Base-by-base conservation (phyloP, 2,329 filamentous ascomycete species). In the Colletotrichum sp. region DNA sequence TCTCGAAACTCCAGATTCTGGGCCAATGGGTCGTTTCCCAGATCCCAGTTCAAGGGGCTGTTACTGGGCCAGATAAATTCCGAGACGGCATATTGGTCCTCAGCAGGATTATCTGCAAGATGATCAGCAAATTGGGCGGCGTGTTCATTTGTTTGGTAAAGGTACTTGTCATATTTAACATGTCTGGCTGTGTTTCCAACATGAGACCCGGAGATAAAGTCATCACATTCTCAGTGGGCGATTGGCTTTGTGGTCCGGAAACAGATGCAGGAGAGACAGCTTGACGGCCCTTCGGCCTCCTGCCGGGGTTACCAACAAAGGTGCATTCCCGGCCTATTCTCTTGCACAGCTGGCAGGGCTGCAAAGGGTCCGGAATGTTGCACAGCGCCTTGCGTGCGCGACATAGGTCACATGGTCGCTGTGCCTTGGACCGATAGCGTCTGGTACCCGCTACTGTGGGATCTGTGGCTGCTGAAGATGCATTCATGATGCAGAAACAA, bases 351-450 rank as follows among this genome's bases (percentile, higher is more conserved):
- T 80, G 79, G 34, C 79, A 81, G 21, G 79, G 79, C 43, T 71
- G 65, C n/a, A 73, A 66, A 1, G 79, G 79, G 36, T 80, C 79
- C 7, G 79, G 79, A 4, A 81, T 81, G 10, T 81, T 81, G 70
- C 79, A 80, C 5, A 81, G 77, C 3, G 77, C 79, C 43, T 81
- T 81, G 26, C 79, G 79, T 4, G 78, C 65, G 12, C 77, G 78
- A 34, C 78, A 79, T 13, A 79, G 64, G 63, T 79, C 78, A 58
- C 78, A 79, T 30, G 78, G 78, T 21, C 78, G 63, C 62, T 79
- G 78, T 1, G 78, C 75, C 43, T 79, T 79, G 34, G 77, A 79
- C 9, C 78, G 78, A 56, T 79, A 79, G 16, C 77, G 61, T 48
- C 76, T 62, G 4, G 71, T 71, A 7, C 70, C 66, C 30, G 66